phyloP scores from a whole-genome alignment of 768 basidiomycete species.

The Daedaleopsis nitida region DNA sequence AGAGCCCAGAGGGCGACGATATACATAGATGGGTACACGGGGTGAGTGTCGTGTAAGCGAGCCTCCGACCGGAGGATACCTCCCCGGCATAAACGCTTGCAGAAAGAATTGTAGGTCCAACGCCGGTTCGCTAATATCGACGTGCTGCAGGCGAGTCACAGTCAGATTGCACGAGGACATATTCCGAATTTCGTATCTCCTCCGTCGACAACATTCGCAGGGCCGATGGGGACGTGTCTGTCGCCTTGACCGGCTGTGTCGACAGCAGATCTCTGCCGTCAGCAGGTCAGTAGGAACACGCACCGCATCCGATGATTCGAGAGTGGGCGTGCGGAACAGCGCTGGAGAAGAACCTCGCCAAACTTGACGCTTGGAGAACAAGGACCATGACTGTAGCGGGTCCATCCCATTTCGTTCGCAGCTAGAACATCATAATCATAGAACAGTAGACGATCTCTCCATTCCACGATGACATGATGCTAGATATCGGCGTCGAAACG shows the following conservation, averaged over 20 bases:
- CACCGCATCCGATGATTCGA: neutral
- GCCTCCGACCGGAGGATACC: neutral
- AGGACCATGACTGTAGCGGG: neutral
- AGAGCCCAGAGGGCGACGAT: too few species aligned
- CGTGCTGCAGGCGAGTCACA: neutral
- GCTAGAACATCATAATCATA: neutral
- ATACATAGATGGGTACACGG: neutral
- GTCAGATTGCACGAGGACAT: too few species aligned
- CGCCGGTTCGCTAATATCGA: neutral
- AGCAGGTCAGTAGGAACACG: neutral
- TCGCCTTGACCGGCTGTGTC: too few species aligned
- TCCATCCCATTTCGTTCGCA: neutral
- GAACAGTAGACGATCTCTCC: conserved; percentile 4
- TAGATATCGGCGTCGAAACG: neutral
- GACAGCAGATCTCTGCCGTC: neutral
- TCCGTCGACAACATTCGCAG: too few species aligned
- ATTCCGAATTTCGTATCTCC: too few species aligned
- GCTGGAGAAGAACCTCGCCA: neutral
- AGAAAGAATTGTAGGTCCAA: neutral
- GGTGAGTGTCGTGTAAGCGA: neutral
- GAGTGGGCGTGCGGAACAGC: conserved; percentile 1
- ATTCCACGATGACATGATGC: conserved; percentile 1
- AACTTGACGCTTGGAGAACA: neutral
- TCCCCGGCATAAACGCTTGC: neutral
- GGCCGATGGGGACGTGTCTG: too few species aligned